Conservation (phyloP, 2,329 filamentous ascomycete species). For the Aspergillus arachidicola region DNA sequence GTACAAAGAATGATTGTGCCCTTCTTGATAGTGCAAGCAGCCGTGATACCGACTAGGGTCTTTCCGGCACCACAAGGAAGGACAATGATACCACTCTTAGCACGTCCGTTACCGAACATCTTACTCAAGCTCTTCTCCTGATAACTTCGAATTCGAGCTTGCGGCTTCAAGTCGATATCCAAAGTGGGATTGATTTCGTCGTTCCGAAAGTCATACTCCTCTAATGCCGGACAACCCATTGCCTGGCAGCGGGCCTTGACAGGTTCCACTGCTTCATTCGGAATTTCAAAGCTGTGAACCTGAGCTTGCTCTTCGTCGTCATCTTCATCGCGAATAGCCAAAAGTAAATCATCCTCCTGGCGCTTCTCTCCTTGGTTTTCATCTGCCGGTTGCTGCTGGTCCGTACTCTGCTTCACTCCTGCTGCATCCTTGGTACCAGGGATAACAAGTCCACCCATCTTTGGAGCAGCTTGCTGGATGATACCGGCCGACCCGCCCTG, state of each 20-base stretch:
- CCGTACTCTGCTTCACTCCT: conserved; percentile 73
- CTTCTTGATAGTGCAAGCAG: conserved; percentile 97
- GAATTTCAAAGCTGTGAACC: conserved; percentile 92
- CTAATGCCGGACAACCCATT: conserved; percentile 82
- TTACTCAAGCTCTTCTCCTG: conserved; percentile 98
- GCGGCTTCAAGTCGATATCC: conserved; percentile 88
- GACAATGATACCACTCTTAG: conserved; percentile 96
- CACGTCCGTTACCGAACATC: conserved; percentile 98
- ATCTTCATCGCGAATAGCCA: conserved; percentile 71
- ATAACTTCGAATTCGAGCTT: conserved; percentile 88
- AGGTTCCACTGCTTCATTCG: conserved; percentile 75
- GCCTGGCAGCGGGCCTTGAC: conserved; percentile 89
- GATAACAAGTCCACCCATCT: conserved; percentile 85
- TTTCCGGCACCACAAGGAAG: conserved; percentile 95
- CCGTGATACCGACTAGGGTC: conserved; percentile 96
- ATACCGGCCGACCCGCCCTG: conserved; percentile 70
- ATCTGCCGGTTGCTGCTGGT: conserved; percentile 33
- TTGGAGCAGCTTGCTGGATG: conserved; percentile 79
- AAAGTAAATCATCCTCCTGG: conserved; percentile 68
- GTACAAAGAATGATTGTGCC: conserved; percentile 94
- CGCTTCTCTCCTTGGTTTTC: conserved; percentile 44
- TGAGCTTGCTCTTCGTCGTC: conserved; percentile 82
- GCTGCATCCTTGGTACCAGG: conserved; percentile 93
- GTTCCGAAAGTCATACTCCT: conserved; percentile 96
- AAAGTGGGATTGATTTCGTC: conserved; percentile 87